These are phyloP conservation scores for Tagetes patula DNA, from an alignment of 129 eudicot genomes.

Conservation along the genomic window DNA sequence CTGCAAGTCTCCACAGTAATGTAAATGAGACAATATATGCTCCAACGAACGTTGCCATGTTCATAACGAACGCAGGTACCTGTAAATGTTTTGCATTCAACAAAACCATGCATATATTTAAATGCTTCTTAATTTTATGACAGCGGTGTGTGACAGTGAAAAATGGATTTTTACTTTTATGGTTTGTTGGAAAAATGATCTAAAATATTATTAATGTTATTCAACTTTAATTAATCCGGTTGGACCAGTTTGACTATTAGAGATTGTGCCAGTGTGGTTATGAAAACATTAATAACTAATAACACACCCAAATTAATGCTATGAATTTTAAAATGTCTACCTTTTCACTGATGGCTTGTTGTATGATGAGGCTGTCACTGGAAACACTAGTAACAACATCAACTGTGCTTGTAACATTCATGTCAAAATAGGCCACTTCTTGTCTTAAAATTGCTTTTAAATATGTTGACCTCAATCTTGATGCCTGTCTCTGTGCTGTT, in stretches of 20 bases:
- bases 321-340: no score
- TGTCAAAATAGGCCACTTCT: slow-evolving; percentile 64
- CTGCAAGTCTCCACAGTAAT: slow-evolving; percentile 55
- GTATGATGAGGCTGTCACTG: slow-evolving; percentile 56
- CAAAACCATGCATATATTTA: no score
- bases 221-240: no score
- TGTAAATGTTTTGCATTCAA: background rate
- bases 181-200: no score
- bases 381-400: slow-evolving; percentile 61
- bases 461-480: slow-evolving; percentile 50
- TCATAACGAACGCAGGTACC: slow-evolving; percentile 48
- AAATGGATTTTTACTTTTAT: no score
- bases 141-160: no score
- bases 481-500: slow-evolving; percentile 68
- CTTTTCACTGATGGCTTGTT: slow-evolving; percentile 65
- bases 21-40: slow-evolving; percentile 42
- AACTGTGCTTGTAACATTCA: slow-evolving; percentile 51
- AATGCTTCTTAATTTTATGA: no score
- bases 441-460: slow-evolving; percentile 68
- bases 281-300: no score
- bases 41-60: slow-evolving; percentile 34
- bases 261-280: no score
- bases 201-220: no score
- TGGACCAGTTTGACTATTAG: no score
- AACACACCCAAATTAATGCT: no score